phyloP scores from a whole-genome alignment of 1,284 basidiomycete genomes.

The Moesziomyces sp. region DNA sequence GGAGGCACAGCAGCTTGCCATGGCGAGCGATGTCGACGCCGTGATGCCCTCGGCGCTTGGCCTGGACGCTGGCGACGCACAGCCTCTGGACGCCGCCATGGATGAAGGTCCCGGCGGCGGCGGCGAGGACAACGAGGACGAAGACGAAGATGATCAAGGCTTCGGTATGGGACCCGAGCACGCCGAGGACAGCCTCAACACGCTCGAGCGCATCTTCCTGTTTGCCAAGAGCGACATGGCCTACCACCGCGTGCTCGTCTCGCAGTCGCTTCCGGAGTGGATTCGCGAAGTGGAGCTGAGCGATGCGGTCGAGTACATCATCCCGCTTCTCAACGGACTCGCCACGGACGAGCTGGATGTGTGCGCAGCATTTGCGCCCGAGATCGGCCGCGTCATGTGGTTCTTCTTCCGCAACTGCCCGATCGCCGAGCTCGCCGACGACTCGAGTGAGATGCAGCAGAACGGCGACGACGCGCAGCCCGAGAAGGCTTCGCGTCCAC shows the following conservation, averaged over 20 bases:
- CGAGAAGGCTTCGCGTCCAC: conserved; percentile 67
- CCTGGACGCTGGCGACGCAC: conserved; percentile 31
- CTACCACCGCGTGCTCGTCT: conserved; percentile 84
- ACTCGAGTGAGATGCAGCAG: conserved; percentile 38
- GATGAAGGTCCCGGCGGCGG: conserved; percentile 10
- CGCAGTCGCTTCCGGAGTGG: conserved; percentile 65
- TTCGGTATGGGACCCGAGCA: conserved; percentile 19
- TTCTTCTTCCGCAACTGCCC: conserved; percentile 84
- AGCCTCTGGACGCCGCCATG: conserved; percentile 27
- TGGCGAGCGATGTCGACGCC: conserved; percentile 23
- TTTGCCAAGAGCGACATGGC: conserved; percentile 85
- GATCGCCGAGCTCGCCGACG: conserved; percentile 43
- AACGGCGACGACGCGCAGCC: conserved; percentile 30
- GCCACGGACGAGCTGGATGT: conserved; percentile 92
- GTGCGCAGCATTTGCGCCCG: conserved; percentile 86
- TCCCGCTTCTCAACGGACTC: conserved; percentile 86
- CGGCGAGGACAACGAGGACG: conserved; percentile 15
- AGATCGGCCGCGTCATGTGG: conserved; percentile 87
- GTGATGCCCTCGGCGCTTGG: conserved; percentile 46
- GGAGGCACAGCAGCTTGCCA: conserved; percentile 17
- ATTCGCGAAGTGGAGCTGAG: conserved; percentile 73
- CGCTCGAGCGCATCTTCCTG: conserved; percentile 90
- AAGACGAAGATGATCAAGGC: conserved; percentile 28
- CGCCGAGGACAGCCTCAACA: conserved; percentile 72
- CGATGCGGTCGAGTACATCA: conserved; percentile 92